Conservation (phyloP, 2,329 filamentous ascomycete species). For the Xylariaceae sp. region DNA sequence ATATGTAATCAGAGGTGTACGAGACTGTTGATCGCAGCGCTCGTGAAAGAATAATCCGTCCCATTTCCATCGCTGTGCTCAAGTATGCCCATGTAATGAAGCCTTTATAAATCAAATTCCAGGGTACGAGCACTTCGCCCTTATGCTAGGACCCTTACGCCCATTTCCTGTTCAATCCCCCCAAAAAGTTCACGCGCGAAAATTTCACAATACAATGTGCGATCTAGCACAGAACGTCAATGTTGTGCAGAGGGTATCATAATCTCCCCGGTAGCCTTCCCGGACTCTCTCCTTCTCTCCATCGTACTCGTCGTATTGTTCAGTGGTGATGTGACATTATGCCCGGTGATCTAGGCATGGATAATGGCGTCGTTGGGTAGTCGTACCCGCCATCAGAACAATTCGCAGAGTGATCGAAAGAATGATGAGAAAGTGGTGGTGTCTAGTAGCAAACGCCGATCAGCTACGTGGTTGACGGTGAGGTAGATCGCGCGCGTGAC, state of each 20-base stretch:
- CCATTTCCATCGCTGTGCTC: no score
- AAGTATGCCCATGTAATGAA: slow-evolving; percentile 14
- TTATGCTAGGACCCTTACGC: slow-evolving; percentile 22
- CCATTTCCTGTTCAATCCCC: slow-evolving; percentile 18
- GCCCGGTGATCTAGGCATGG: slow-evolving; percentile 67
- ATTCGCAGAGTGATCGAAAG: slow-evolving; percentile 63
- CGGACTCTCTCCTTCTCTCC: slow-evolving; percentile 2
- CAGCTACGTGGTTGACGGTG: slow-evolving; percentile 45
- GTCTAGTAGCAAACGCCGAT: slow-evolving; percentile 55
- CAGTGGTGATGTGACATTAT: slow-evolving; percentile 27
- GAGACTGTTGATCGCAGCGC: no score
- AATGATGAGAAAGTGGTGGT: slow-evolving; percentile 71
- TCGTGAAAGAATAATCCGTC: no score
- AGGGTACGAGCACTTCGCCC: slow-evolving; percentile 31
- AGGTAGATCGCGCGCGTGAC: slow-evolving; percentile 48
- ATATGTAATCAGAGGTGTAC: no score
- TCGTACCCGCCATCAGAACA: slow-evolving; percentile 60
- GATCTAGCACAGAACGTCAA: slow-evolving; percentile 6
- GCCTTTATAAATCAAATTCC: slow-evolving; percentile 17
- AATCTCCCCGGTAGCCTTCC: no score
- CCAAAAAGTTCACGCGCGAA: slow-evolving; percentile 14
- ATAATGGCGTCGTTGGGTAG: slow-evolving; percentile 67
- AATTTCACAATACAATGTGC: slow-evolving; percentile 15
- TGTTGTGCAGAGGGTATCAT: no score
- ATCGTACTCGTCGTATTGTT: neutral